Evolutionary conservation across 2,329 filamentous ascomycete genomes (phyloP).

Genomic region (Sodiomyces alkalinus): DNA sequence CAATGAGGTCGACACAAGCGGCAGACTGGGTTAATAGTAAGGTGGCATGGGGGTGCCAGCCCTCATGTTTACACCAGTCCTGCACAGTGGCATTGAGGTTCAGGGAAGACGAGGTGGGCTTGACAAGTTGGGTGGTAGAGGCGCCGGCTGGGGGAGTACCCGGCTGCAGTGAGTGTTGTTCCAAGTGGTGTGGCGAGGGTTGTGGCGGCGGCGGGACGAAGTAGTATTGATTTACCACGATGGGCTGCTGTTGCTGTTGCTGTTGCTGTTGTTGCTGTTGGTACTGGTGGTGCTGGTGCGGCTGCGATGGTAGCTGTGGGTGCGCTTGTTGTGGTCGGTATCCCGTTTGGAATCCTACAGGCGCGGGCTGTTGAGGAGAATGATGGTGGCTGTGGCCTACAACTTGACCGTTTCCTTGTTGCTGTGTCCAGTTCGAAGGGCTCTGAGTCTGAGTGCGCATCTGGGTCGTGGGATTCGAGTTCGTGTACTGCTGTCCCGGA

Average conservation of each 20-base stretch:
- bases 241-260: slow-evolving; percentile 15
- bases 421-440: too few species aligned
- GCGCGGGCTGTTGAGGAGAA: too few species aligned
- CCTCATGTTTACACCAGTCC: too few species aligned
- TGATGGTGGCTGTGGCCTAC: too few species aligned
- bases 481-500: too few species aligned
- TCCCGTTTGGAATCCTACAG: too few species aligned
- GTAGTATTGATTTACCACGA: slow-evolving; percentile 39
- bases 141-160: slow-evolving; percentile 7
- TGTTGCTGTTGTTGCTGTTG: slow-evolving; percentile 10
- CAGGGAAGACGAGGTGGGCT: slow-evolving; percentile 25
- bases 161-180: not conserved
- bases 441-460: too few species aligned
- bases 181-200: slow-evolving; percentile 4
- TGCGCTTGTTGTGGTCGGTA: slow-evolving; percentile 2
- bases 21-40: slow-evolving; percentile 30
- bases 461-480: too few species aligned
- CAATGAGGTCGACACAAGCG: slow-evolving; percentile 42
- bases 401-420: too few species aligned
- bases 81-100: too few species aligned
- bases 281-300: slow-evolving; percentile 6
- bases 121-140: slow-evolving; percentile 20
- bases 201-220: slow-evolving; percentile 11
- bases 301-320: slow-evolving; percentile 2
- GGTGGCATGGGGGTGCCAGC: slow-evolving; percentile 14